Evolutionary conservation across 257 asterid genomes (phyloP).

Genomic region (Solanum commersonii): DNA sequence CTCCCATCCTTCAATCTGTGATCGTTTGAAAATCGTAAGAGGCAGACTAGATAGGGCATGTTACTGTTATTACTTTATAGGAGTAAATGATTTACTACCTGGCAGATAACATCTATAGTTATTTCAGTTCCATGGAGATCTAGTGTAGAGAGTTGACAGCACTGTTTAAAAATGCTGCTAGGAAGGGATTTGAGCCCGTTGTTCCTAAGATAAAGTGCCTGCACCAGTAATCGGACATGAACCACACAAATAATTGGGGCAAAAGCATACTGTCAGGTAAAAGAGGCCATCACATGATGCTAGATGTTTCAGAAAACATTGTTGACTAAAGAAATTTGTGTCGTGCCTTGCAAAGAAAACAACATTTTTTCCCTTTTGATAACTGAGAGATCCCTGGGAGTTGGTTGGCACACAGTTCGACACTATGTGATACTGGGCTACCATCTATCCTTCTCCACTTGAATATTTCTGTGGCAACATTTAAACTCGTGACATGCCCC

Average conservation of each 20-base stretch:
- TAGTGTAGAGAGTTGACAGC: constrained; percentile 66
- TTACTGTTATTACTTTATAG: neutral
- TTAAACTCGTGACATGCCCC: neutral
- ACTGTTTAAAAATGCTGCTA: constrained; percentile 37
- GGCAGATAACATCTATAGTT: constrained; percentile 69
- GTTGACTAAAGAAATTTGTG: neutral
- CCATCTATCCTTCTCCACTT: neutral
- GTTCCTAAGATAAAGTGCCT: constrained; percentile 67
- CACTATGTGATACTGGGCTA: neutral
- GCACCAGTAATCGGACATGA: constrained; percentile 7
- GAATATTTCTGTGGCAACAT: neutral
- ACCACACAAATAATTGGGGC: neutral
- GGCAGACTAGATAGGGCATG: neutral
- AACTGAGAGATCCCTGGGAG: neutral
- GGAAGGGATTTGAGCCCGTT: constrained; percentile 78
- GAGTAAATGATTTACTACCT: constrained; percentile 20
- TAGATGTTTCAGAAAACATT: neutral
- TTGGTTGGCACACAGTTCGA: neutral
- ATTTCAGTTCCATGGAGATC: constrained; percentile 86
- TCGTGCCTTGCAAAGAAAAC: neutral
- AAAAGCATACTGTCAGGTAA: neutral
- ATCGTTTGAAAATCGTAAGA: neutral
- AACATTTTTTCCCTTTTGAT: neutral
- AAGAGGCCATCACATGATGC: neutral
- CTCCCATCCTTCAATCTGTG: constrained; percentile 89